Conservation (phyloP, 345 rosid genomes). For the Hibiscus syriacus region DNA sequence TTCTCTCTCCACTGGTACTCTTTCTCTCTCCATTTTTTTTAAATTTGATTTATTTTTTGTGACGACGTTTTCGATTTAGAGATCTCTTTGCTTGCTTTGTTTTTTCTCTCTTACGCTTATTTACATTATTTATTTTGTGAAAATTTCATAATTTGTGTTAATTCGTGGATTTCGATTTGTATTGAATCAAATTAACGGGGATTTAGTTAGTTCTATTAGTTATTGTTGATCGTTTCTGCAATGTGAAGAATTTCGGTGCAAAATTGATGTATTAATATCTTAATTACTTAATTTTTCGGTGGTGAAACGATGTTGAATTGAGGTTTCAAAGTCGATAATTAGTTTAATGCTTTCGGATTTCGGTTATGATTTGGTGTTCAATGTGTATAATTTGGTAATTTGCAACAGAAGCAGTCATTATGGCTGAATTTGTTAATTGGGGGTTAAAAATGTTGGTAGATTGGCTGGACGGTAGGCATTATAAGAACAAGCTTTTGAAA, state of each 20-base stretch:
- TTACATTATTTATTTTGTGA: not conserved
- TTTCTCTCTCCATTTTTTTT: not conserved
- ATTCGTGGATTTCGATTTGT: not conserved
- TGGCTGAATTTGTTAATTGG: not conserved
- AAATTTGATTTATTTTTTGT: too few species aligned
- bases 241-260: not conserved
- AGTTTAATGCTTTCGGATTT: not conserved
- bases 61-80: too few species aligned
- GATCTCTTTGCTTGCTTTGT: conserved; percentile 15
- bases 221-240: not conserved
- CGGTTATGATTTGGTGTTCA: not conserved
- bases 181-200: not conserved
- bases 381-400: not conserved
- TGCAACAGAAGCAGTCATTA: not conserved
- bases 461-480: not conserved
- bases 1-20: conserved; percentile 13
- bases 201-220: not conserved
- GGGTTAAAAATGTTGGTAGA: not conserved
- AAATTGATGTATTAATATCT: not conserved
- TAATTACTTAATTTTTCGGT: not conserved
- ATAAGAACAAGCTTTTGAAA: not conserved
- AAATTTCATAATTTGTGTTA: not conserved
- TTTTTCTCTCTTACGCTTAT: not conserved
- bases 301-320: conserved; percentile 1
- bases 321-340: not conserved